These are phyloP conservation scores for Lentinula guzmanii DNA, from an alignment of 768 basidiomycete species.

Conservation along the genomic window DNA sequence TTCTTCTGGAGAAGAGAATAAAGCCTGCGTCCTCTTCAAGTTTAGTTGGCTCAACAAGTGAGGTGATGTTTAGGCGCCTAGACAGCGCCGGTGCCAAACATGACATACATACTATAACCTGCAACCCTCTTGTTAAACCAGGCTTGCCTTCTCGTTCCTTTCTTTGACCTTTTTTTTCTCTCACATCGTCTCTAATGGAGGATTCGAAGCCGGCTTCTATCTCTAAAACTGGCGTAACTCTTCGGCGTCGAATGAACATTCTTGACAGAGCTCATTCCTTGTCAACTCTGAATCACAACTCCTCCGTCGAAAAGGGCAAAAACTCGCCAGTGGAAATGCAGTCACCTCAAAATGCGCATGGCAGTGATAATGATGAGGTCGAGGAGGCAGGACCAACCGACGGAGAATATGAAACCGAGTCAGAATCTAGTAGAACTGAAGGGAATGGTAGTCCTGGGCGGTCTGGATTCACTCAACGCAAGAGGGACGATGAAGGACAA, in stretches of 20 bases:
- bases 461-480: background rate
- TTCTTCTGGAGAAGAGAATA: too few species aligned
- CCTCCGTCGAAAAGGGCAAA: constrained; percentile 7
- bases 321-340: background rate
- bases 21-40: too few species aligned
- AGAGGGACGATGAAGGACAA: background rate
- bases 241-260: constrained; percentile 21
- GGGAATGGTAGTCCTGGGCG: background rate
- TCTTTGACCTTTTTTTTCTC: background rate
- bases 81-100: too few species aligned
- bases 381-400: constrained; percentile 10
- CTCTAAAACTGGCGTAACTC: background rate
- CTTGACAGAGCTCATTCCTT: constrained; percentile 23
- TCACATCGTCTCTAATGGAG: background rate
- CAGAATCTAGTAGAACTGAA: constrained; percentile 18
- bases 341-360: background rate
- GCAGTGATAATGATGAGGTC: constrained; percentile 1
- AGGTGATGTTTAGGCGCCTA: too few species aligned
- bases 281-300: constrained; percentile 3
- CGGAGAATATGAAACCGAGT: constrained; percentile 19
- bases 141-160: background rate
- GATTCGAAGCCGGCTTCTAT: background rate
- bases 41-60: too few species aligned
- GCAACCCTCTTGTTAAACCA: constrained; percentile 8
- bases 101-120: constrained; percentile 9